Conservation (phyloP, 495 filamentous ascomycete species). For the Penicillium parvum region DNA sequence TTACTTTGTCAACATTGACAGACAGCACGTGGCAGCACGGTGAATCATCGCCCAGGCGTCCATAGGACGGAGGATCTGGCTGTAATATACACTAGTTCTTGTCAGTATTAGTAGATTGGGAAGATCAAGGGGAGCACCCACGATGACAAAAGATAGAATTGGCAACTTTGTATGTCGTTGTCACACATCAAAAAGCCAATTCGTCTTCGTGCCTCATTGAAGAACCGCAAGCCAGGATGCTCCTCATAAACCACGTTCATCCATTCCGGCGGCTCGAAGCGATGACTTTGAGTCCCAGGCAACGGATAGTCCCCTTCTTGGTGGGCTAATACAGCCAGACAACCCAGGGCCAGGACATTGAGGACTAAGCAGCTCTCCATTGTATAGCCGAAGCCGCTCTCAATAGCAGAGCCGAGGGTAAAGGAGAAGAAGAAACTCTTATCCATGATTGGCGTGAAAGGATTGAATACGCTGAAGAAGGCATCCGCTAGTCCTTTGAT, state of each 20-base stretch:
- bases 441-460: conserved; percentile 47
- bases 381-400: conserved; percentile 41
- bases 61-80: conserved; percentile 44
- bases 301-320: conserved; percentile 44
- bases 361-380: conserved; percentile 44
- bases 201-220: conserved; percentile 44
- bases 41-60: conserved; percentile 47
- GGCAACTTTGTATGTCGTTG: conserved; percentile 45
- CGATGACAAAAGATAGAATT: conserved; percentile 46
- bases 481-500: conserved; percentile 43
- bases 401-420: conserved; percentile 41
- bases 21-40: conserved; percentile 43
- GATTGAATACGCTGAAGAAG: conserved; percentile 43
- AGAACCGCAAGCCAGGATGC: conserved; percentile 40
- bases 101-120: conserved; percentile 6
- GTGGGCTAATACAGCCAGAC: conserved; percentile 39
- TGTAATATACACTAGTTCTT: conserved; percentile 31
- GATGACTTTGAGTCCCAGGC: conserved; percentile 29
- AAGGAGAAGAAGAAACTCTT: conserved; percentile 44
- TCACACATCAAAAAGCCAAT: conserved; percentile 47
- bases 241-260: conserved; percentile 41
- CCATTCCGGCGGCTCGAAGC: conserved; percentile 44
- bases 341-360: conserved; percentile 43
- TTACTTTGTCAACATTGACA: conserved; percentile 47
- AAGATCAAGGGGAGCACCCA: conserved; percentile 11